Evolutionary conservation across 805 yeast genomes (phyloP).

Genomic region (Kluyveromyces siamensis): DNA sequence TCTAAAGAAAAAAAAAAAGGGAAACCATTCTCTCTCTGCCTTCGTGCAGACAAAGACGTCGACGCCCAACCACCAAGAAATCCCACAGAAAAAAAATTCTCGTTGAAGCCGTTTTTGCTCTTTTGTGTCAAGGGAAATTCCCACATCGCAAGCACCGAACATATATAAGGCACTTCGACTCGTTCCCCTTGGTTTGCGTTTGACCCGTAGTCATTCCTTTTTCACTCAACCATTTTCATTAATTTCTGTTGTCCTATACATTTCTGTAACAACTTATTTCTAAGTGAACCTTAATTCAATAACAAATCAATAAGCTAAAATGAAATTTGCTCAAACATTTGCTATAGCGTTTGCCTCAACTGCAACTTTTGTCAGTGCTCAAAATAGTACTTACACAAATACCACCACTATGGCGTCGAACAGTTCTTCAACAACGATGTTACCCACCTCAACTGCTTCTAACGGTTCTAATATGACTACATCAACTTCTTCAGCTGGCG

Average conservation of each 20-base stretch:
- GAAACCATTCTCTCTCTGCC: too few species aligned
- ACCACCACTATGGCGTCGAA: conserved; percentile 9
- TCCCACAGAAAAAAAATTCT: too few species aligned
- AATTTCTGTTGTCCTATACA: neutral
- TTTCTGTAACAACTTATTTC: neutral
- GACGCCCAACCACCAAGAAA: too few species aligned
- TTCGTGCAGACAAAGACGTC: too few species aligned
- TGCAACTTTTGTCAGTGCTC: conserved; percentile 13
- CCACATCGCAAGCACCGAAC: too few species aligned
- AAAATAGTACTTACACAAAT: conserved; percentile 9
- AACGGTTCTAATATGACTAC: conserved; percentile 9
- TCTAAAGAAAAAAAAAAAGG: too few species aligned
- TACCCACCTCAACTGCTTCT: conserved; percentile 7
- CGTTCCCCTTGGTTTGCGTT: too few species aligned
- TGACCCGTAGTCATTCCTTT: too few species aligned
- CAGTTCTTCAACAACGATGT: neutral
- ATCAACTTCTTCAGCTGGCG: conserved; percentile 11
- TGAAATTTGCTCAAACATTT: conserved; percentile 19
- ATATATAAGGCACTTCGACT: too few species aligned
- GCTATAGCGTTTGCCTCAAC: conserved; percentile 15
- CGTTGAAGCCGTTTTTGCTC: too few species aligned
- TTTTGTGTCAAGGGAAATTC: too few species aligned
- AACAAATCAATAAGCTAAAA: conserved; percentile 3
- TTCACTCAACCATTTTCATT: neutral
- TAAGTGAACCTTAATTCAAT: neutral